Evolutionary conservation across 2,329 filamentous ascomycete genomes (phyloP), one percentile per base, ranked within the genome.

Genomic region (Lecanicillium sp.): DNA sequence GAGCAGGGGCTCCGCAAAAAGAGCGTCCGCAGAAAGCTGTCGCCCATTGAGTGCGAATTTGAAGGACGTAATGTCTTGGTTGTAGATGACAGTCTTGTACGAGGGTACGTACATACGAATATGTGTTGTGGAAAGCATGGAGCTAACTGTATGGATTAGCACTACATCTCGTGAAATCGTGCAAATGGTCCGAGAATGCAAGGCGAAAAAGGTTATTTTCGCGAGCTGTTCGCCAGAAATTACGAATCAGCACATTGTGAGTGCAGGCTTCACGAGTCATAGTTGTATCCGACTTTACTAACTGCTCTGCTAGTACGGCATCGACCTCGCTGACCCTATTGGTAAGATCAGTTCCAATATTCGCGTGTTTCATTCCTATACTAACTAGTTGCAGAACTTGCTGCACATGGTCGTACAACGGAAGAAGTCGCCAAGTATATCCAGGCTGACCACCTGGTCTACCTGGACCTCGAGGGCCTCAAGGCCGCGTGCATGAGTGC

Each of bases 1-100:
- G 83, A 83, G 20, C 87, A 94, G 59, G 78, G 78, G 48, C 74
- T 79, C 15, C 73, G 87, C 2, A 79, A 90, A 52, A 88, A 89
- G 62, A 83, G 85, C 48, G 86, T 94, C 12, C 79, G 88, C 5
- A 75, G 87, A 38, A 95, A 94, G 65, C 71, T 94, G 27, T 88
- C 84, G 48, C 78, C 87, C 17, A 92, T 94, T 63, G 76, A 79
- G 22, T 76, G 80, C 29, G 85, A 94, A 56, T 94, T 94, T 60
- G 70, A 79, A 40, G 84, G 74, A 49, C 80, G 83, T 51, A 84
- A 80, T 45, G 85, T 95, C 7, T 69, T 88, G 9, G 67, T 95
- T 2, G 83, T 94, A 3, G 88, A 94, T 51, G 87, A 94, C 62
- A 86, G 80, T 49, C 88, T 94, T 45, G 87, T 94, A 4, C 78